Evolutionary conservation across 208 protist species (phyloP), one percentile per base, ranked within the genome.

Genomic region (Trypanosoma caninum): DNA sequence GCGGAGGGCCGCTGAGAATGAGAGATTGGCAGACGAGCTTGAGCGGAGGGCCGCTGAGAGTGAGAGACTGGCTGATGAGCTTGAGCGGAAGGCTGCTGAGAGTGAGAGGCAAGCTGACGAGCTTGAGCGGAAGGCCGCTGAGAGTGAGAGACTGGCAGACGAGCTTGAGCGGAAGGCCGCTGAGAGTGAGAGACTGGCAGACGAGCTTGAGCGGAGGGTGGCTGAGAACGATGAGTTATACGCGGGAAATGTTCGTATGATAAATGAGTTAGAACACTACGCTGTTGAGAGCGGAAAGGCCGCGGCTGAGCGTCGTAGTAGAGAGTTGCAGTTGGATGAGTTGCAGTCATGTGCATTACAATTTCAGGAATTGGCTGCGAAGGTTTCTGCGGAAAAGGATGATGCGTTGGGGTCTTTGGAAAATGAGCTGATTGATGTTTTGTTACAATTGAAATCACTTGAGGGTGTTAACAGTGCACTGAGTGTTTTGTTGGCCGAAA

Each of bases 91-190:
- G 51, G 41, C 27, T 31, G 65, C 51, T 31, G 70, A 76, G 58
- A 70, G 67, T 50, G 70, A 72, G 57, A 65, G 56, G 56, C 70
- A 67, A 25, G 62, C 70, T 2, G 64, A 60, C 11, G 57, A 76
- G 28, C 25, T 64, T 20, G 68, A 67, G 53, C 47, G 46, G 59
- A 56, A 68, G 67, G 41, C 34, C 16, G 65, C 57, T 25, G 70
- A 76, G 64, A 70, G 67, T 45, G 70, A 72, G 64, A 58, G 44
- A 34, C 70, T 71, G 35, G 62, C 70, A 8, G 57, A 65, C 7
- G 57, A 76, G 20, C 47, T 69, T 14, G 68, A 67, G 68, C 57
- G 35, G 37, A 58, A 73, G 58, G 31, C 0, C 13, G 56, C 55
- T n/a, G 63, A 71, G 53, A 71, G 56, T 45, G 56, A 69, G 33